Evolutionary conservation across 768 basidiomycete species (phyloP).

Genomic region (Boletus reticuloceps): DNA sequence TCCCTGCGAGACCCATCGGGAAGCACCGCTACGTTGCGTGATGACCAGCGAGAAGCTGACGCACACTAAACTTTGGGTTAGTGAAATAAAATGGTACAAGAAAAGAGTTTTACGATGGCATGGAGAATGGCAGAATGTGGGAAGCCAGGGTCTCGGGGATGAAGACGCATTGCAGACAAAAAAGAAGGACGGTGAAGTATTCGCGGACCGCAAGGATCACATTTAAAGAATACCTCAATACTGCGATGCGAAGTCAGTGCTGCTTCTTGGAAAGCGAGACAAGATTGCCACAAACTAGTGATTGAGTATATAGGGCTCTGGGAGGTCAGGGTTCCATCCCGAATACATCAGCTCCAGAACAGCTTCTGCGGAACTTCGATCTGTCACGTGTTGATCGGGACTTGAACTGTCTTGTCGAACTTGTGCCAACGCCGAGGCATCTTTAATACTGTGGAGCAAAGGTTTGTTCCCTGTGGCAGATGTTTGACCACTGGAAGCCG

Average conservation of each 20-base stretch:
- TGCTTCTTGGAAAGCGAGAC: conserved; percentile 3
- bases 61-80: conserved; percentile 55
- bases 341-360: conserved; percentile 67
- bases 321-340: conserved; percentile 86
- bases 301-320: conserved; percentile 67
- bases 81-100: conserved; percentile 4
- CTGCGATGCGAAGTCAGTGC: conserved; percentile 37
- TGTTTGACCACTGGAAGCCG: conserved; percentile 14
- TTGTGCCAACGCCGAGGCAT: neutral
- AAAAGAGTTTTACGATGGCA: conserved; percentile 63
- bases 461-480: conserved; percentile 5
- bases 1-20: conserved; percentile 80
- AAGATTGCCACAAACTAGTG: conserved; percentile 60
- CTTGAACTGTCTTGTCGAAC: conserved; percentile 47
- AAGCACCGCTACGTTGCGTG: conserved; percentile 60
- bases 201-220: conserved; percentile 83
- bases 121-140: conserved; percentile 90
- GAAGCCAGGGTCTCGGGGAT: conserved; percentile 79
- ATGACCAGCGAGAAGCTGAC: conserved; percentile 79
- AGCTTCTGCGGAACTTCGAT: conserved; percentile 45
- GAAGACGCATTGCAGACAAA: conserved; percentile 72
- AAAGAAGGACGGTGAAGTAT: conserved; percentile 82
- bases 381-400: conserved; percentile 44
- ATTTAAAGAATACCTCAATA: conserved; percentile 84
- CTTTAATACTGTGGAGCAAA: neutral